Percentiles rank a stretch among this genome's conserved stretches.
Conservation (phyloP, 2,329 filamentous ascomycete species). For the Aspergillus novoparasiticus region DNA sequence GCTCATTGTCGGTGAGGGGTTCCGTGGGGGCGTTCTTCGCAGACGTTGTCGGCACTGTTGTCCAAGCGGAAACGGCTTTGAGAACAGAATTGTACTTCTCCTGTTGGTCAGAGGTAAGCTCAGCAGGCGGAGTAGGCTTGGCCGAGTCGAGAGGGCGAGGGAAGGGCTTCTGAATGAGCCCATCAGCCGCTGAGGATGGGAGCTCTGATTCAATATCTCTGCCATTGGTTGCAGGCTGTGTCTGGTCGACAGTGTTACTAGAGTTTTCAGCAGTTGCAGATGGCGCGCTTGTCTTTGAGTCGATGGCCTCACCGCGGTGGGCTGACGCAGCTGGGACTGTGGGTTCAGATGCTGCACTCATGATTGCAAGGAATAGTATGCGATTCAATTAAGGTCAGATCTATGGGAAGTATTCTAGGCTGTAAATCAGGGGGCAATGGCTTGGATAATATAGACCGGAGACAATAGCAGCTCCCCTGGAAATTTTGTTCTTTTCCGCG, state of each 20-base stretch:
- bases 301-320: constrained; percentile 2
- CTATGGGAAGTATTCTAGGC: background rate
- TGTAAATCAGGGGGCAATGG: background rate
- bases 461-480: background rate
- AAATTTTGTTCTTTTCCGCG: background rate
- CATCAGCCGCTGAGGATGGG: constrained; percentile 42
- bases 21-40: constrained; percentile 60
- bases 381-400: background rate
- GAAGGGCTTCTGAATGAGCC: constrained; percentile 59
- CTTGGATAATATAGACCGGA: constrained; percentile 2
- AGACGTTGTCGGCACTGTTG: constrained; percentile 65
- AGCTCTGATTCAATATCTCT: constrained; percentile 30
- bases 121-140: constrained; percentile 58
- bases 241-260: constrained; percentile 5
- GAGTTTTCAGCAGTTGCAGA: constrained; percentile 6
- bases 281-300: constrained; percentile 13
- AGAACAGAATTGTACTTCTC: constrained; percentile 80
- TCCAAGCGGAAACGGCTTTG: constrained; percentile 69
- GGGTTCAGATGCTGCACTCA: constrained; percentile 18
- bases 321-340: constrained; percentile 6
- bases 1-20: constrained; percentile 76
- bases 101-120: constrained; percentile 75
- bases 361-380: constrained; percentile 8
- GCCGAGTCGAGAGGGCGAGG: constrained; percentile 58
- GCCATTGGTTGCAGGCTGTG: constrained; percentile 10